Percentiles rank a stretch among this genome's conserved stretches.
Conservation (phyloP, 2,329 filamentous ascomycete species). For the Colletotrichum melonis region DNA sequence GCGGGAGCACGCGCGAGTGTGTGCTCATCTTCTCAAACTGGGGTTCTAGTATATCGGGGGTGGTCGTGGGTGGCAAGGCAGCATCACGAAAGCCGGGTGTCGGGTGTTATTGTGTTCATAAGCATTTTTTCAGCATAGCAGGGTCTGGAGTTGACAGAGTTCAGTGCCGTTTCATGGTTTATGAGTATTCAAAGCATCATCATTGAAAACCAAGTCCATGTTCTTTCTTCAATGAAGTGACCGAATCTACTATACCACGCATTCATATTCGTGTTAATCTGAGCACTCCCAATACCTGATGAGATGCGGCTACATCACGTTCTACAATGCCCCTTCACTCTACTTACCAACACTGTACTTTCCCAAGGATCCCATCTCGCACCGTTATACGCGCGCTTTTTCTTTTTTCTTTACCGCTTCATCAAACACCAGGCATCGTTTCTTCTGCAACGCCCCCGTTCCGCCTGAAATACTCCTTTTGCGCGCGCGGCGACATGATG, state of each 20-base stretch:
- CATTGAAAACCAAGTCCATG: neutral
- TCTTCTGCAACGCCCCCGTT: neutral
- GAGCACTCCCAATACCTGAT: no score
- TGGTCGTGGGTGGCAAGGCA: no score
- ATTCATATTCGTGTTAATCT: neutral
- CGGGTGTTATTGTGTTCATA: neutral
- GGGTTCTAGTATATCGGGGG: no score
- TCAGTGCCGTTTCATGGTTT: neutral
- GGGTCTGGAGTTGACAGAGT: neutral
- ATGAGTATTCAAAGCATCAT: neutral
- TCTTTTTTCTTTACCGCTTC: neutral
- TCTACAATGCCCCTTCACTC: no score
- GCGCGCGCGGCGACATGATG: constrained; percentile 20
- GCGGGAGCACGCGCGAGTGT: neutral
- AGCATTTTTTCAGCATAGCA: neutral
- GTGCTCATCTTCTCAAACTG: no score
- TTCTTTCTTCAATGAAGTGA: neutral
- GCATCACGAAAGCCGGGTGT: neutral
- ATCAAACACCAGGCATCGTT: neutral
- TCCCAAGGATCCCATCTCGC: no score
- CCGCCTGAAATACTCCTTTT: constrained; percentile 11
- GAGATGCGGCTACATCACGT: no score
- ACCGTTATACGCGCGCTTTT: no score
- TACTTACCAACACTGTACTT: no score
- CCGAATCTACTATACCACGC: neutral